phyloP scores from a whole-genome alignment of 2,329 filamentous ascomycete species.

The Thielaviopsis cerberus region DNA sequence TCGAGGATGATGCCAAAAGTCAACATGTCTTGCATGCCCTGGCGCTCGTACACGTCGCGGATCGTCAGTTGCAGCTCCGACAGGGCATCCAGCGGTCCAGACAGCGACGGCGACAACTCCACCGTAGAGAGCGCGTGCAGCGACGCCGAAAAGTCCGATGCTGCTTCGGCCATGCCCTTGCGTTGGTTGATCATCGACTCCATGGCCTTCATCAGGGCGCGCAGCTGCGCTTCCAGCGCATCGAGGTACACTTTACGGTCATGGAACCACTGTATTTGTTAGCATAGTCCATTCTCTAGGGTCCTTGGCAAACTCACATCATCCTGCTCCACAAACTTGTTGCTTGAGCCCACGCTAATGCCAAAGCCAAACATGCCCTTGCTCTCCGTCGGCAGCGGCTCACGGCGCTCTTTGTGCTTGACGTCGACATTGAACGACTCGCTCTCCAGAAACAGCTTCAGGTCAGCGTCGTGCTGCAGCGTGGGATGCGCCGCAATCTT shows the following conservation, averaged over 20 bases:
- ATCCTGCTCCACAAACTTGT: constrained; percentile 94
- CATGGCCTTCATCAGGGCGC: constrained; percentile 77
- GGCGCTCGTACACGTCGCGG: constrained; percentile 83
- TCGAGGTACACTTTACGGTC: constrained; percentile 90
- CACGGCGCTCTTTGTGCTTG: constrained; percentile 90
- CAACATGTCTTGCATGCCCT: constrained; percentile 89
- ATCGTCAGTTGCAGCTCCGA: constrained; percentile 90
- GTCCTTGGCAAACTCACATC: constrained; percentile 45
- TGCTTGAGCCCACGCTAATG: constrained; percentile 47
- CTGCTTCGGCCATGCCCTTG: constrained; percentile 83
- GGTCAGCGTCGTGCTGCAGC: constrained; percentile 76
- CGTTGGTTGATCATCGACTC: constrained; percentile 82
- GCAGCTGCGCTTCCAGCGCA: constrained; percentile 78
- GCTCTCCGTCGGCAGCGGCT: constrained; percentile 69
- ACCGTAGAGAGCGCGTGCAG: constrained; percentile 85
- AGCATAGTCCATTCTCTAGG: too few species aligned
- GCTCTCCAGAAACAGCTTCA: constrained; percentile 94
- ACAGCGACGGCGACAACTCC: constrained; percentile 75
- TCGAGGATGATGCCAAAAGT: constrained; percentile 96
- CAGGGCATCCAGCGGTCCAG: constrained; percentile 72
- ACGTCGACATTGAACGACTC: constrained; percentile 91
- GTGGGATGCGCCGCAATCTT: constrained; percentile 80
- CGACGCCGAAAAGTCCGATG: constrained; percentile 80
- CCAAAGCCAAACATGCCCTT: constrained; percentile 86
- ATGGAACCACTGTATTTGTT: constrained; percentile 65